Percentiles rank a stretch among this genome's conserved stretches.
phyloP scores from a whole-genome alignment of 805 yeast species.

The Groenewaldozyma tartarivorans region DNA sequence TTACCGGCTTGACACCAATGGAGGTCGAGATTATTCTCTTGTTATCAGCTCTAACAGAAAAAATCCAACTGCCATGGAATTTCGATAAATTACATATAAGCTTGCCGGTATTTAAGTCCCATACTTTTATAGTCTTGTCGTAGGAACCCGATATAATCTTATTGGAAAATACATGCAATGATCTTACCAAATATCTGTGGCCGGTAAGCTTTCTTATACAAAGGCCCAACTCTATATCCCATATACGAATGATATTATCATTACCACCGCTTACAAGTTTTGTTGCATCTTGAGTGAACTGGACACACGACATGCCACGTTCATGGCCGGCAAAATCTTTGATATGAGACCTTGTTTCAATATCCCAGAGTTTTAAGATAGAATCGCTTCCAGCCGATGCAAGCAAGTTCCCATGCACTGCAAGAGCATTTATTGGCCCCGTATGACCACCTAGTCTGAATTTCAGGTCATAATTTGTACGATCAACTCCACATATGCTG shows the following conservation, averaged over 20 bases:
- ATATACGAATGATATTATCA: constrained; percentile 76
- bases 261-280: constrained; percentile 77
- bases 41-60: constrained; percentile 24
- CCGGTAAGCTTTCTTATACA: constrained; percentile 65
- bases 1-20: constrained; percentile 24
- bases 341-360: constrained; percentile 56
- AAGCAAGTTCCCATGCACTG: constrained; percentile 18
- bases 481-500: constrained; percentile 23
- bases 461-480: constrained; percentile 15
- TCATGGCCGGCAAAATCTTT: constrained; percentile 69
- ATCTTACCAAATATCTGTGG: constrained; percentile 78
- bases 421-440: constrained; percentile 30
- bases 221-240: constrained; percentile 71
- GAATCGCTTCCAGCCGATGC: constrained; percentile 52
- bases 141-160: constrained; percentile 28
- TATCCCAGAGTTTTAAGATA: constrained; percentile 75
- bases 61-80: constrained; percentile 27
- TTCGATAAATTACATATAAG: constrained; percentile 20
- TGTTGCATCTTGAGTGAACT: constrained; percentile 59
- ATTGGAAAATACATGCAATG: constrained; percentile 21
- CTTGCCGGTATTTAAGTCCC: constrained; percentile 25
- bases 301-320: constrained; percentile 78
- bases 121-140: constrained; percentile 28
- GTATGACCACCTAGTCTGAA: constrained; percentile 21
- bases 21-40: constrained; percentile 26